These are phyloP conservation scores for Phytopythium cucurbitacearum DNA, from an alignment of 352 stramenopile genomes.

Conservation along the genomic window DNA sequence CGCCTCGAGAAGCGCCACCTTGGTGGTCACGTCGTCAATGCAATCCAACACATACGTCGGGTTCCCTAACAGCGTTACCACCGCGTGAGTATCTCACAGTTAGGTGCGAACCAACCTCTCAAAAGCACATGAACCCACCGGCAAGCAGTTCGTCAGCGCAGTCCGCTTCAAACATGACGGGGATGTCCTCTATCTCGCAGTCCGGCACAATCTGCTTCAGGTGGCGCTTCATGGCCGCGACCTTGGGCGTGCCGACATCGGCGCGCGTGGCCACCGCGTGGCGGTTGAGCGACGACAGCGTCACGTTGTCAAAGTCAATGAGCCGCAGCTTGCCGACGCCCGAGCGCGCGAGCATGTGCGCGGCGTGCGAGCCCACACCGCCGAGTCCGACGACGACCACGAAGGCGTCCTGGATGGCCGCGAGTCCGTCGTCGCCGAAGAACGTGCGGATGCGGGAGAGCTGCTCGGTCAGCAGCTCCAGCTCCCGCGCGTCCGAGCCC, in stretches of 20 bases:
- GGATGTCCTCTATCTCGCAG: constrained; percentile 83
- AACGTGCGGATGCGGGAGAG: constrained; percentile 93
- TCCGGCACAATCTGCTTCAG: constrained; percentile 67
- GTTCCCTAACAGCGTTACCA: constrained; percentile 22
- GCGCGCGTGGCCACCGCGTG: constrained; percentile 95
- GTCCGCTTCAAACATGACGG: constrained; percentile 89
- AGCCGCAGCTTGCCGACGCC: constrained; percentile 94
- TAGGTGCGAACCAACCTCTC: too few relatives aligned
- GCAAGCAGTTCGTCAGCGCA: constrained; percentile 81
- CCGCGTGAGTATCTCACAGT: not conserved
- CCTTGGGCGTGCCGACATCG: constrained; percentile 96
- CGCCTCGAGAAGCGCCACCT: constrained; percentile 91
- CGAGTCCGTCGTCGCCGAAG: constrained; percentile 92
- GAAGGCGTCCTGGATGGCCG: constrained; percentile 83
- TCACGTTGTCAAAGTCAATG: constrained; percentile 99
- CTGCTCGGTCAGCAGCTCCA: constrained; percentile 68
- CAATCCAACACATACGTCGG: constrained; percentile 96
- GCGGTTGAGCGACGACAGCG: constrained; percentile 97
- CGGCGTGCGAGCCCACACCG: constrained; percentile 95
- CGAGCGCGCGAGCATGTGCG: constrained; percentile 96
- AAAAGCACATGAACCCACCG: constrained; percentile 10
- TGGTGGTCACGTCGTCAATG: constrained; percentile 99
- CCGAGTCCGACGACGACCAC: constrained; percentile 96
- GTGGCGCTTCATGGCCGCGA: constrained; percentile 81
- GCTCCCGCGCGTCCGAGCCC: constrained; percentile 32